Evolutionary conservation across 108 stramenopile species (phyloP).

Genomic region (Cyclotella sp.): DNA sequence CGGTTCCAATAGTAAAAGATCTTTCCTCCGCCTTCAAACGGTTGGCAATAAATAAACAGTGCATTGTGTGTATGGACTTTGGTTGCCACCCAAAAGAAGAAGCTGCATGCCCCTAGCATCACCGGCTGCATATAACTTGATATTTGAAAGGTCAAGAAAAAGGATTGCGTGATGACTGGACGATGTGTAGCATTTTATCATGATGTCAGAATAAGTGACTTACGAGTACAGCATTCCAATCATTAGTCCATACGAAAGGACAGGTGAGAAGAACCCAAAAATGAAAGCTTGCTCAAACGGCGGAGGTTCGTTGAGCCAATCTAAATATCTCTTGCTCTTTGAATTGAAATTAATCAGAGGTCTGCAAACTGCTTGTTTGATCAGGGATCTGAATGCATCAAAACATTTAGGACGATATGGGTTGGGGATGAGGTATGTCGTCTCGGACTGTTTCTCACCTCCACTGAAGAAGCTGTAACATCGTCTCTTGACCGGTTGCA

Average conservation of each 20-base stretch:
- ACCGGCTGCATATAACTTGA: conserved; percentile 43
- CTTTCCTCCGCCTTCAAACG: conserved; percentile 63
- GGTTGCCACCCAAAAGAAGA: conserved; percentile 59
- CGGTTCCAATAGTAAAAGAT: conserved; percentile 62
- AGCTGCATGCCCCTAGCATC: conserved; percentile 50
- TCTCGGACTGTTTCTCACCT: conserved; percentile 11
- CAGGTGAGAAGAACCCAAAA: conserved; percentile 45
- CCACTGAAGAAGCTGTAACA: conserved; percentile 53
- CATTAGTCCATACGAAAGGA: conserved; percentile 45
- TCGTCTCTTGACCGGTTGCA: conserved; percentile 52
- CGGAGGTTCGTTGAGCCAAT: conserved; percentile 40
- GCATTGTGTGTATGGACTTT: conserved; percentile 68
- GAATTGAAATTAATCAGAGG: conserved; percentile 42
- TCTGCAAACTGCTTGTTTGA: conserved; percentile 46
- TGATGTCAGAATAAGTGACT: not conserved
- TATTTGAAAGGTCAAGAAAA: conserved; percentile 23
- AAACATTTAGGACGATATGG: not conserved
- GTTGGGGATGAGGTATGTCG: not conserved
- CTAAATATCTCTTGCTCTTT: conserved; percentile 35
- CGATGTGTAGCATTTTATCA: not conserved
- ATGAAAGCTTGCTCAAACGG: conserved; percentile 38
- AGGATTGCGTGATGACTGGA: conserved; percentile 14
- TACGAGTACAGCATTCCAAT: conserved; percentile 49
- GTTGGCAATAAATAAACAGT: conserved; percentile 60
- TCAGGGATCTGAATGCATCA: conserved; percentile 9